These are phyloP conservation scores for Bipolaris zeicola DNA, from an alignment of 2,329 filamentous ascomycete genomes.

Conservation along the genomic window DNA sequence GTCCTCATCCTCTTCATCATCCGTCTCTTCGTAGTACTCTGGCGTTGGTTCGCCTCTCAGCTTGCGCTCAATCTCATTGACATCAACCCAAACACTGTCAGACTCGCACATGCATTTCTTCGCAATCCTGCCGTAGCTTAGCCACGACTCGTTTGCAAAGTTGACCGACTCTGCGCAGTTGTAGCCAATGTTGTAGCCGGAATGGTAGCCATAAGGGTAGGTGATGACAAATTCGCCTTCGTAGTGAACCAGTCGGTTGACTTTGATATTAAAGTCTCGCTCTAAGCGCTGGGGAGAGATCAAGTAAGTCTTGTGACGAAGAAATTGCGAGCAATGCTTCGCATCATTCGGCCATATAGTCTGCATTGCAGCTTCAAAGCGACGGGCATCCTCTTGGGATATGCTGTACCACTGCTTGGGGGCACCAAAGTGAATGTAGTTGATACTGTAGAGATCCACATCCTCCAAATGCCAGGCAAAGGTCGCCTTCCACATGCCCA, in stretches of 20 bases:
- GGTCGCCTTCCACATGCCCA: slow-evolving; percentile 99
- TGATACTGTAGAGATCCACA: slow-evolving; percentile 98
- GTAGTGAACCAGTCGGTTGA: slow-evolving; percentile 93
- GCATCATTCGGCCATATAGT: slow-evolving; percentile 93
- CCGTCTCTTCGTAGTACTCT: slow-evolving; percentile 80
- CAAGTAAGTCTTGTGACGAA: slow-evolving; percentile 96
- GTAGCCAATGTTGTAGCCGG: slow-evolving; percentile 96
- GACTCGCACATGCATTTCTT: slow-evolving; percentile 97
- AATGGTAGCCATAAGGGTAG: slow-evolving; percentile 98
- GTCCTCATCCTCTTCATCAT: slow-evolving; percentile 68
- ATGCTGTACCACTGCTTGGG: slow-evolving; percentile 99
- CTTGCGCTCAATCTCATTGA: slow-evolving; percentile 93
- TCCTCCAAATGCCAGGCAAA: slow-evolving; percentile 99
- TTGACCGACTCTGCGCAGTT: slow-evolving; percentile 99
- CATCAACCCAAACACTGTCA: slow-evolving; percentile 98
- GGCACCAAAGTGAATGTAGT: slow-evolving; percentile 97
- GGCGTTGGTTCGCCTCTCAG: slow-evolving; percentile 81
- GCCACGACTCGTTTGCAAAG: slow-evolving; percentile 93
- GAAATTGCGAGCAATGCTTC: slow-evolving; percentile 93
- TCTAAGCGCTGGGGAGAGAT: slow-evolving; percentile 89
- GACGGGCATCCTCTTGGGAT: slow-evolving; percentile 88
- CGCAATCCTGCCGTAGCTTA: slow-evolving; percentile 92
- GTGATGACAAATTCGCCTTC: slow-evolving; percentile 98
- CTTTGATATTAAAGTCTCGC: slow-evolving; percentile 89
- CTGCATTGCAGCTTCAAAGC: slow-evolving; percentile 94